Conservation (phyloP, 305 asterid species). For the Fraxinus velutina region DNA sequence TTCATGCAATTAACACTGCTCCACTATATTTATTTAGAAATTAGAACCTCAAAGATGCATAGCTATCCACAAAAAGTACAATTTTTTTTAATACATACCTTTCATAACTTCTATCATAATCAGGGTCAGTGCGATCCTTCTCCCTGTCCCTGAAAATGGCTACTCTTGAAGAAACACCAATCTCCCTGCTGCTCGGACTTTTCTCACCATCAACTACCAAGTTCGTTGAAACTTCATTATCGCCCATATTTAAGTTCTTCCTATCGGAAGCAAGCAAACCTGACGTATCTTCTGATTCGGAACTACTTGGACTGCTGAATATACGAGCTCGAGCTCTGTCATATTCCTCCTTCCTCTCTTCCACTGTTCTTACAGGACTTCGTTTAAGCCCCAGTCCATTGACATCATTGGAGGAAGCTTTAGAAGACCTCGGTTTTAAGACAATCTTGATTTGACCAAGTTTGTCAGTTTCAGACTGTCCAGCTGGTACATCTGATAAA, state of each 20-base stretch:
- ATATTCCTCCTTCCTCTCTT: conserved; percentile 91
- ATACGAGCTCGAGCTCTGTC: conserved; percentile 95
- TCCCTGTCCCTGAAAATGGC: conserved; percentile 63
- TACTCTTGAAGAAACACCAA: conserved; percentile 41
- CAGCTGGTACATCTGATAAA: conserved; percentile 74
- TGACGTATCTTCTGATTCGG: conserved; percentile 44
- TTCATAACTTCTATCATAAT: conserved; percentile 80
- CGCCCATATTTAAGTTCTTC: conserved; percentile 39
- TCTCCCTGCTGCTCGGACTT: conserved; percentile 39
- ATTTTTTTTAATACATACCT: conserved; percentile 39
- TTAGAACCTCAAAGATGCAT: background rate
- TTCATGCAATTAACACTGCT: background rate
- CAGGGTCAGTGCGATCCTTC: conserved; percentile 85
- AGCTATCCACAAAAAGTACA: background rate
- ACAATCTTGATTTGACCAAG: conserved; percentile 65
- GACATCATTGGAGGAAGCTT: conserved; percentile 36
- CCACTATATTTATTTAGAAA: background rate
- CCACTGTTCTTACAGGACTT: conserved; percentile 61
- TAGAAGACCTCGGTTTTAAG: conserved; percentile 64
- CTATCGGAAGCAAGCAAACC: conserved; percentile 43
- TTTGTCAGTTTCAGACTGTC: conserved; percentile 56
- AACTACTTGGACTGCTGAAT: conserved; percentile 54
- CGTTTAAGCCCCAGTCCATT: conserved; percentile 49
- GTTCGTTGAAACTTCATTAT: conserved; percentile 48
- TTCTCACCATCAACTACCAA: conserved; percentile 48